Conservation (phyloP, 805 yeast species). For the Candida bentonensis region DNA sequence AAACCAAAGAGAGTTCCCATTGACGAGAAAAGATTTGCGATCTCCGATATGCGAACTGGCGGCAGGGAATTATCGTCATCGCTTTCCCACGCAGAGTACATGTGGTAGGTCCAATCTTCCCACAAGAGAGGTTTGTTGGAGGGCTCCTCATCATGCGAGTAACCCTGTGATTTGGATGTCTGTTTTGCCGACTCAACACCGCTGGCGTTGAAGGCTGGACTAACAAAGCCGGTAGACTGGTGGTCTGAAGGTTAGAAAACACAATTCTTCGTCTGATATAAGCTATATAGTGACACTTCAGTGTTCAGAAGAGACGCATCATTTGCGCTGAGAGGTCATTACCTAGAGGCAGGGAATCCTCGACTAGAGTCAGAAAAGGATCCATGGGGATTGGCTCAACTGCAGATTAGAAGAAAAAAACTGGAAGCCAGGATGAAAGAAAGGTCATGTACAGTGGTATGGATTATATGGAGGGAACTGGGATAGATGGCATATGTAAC, state of each 20-base stretch:
- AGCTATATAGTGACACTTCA: not conserved
- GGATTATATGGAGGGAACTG: no score
- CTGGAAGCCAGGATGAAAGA: no score
- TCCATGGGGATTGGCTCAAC: no score
- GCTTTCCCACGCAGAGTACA: not conserved
- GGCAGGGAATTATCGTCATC: constrained; percentile 2
- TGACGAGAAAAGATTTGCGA: constrained; percentile 41
- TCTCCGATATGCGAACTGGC: constrained; percentile 25
- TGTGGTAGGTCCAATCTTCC: not conserved
- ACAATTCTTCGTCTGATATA: not conserved
- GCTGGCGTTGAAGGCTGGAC: not conserved
- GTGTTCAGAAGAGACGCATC: not conserved
- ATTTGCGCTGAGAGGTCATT: not conserved
- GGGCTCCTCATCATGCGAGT: not conserved
- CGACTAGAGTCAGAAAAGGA: constrained; percentile 1
- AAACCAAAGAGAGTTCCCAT: constrained; percentile 49
- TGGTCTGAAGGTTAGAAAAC: not conserved
- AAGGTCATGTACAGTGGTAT: no score
- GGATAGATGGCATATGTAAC: no score
- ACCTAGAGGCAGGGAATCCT: not conserved
- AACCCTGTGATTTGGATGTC: not conserved
- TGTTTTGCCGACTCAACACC: not conserved
- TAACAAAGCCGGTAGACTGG: not conserved
- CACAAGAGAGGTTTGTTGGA: not conserved
- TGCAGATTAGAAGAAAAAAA: no score